Conservation (phyloP, 2,329 filamentous ascomycete genomes). For the Cladophialophora chaetospira region DNA sequence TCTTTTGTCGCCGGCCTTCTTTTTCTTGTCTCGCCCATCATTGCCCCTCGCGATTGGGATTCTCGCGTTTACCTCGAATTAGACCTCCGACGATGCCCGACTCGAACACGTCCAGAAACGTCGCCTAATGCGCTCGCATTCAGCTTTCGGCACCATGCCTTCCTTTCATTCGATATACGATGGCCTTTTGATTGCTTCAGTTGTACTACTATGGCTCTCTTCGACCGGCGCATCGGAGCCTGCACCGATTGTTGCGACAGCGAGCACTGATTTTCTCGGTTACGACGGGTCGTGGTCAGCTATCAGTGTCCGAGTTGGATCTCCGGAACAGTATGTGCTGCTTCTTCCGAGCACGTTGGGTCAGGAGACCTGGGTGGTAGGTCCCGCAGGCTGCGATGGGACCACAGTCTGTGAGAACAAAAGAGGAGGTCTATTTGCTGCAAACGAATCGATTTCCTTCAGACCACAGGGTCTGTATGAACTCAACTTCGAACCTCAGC, state of each 20-base stretch:
- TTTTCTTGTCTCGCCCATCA: not conserved
- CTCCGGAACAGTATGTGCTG: slow-evolving; percentile 37
- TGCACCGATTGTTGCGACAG: slow-evolving; percentile 25
- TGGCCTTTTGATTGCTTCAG: slow-evolving; percentile 3
- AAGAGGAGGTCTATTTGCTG: slow-evolving; percentile 37
- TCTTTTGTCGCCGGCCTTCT: too few relatives aligned
- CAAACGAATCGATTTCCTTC: slow-evolving; percentile 40
- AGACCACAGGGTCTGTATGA: slow-evolving; percentile 34
- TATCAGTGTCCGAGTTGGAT: slow-evolving; percentile 36
- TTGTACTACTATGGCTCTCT: slow-evolving; percentile 1
- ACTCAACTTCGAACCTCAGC: slow-evolving; percentile 30
- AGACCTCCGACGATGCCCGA: slow-evolving; percentile 7
- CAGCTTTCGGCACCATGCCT: not conserved
- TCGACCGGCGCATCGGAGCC: slow-evolving; percentile 7
- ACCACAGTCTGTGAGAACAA: slow-evolving; percentile 33
- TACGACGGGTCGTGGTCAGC: slow-evolving; percentile 38
- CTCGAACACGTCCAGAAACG: not conserved
- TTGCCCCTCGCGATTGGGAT: not conserved
- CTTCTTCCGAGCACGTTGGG: slow-evolving; percentile 37
- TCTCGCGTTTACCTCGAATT: not conserved
- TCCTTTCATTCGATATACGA: not conserved
- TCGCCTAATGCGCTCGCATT: slow-evolving; percentile 15
- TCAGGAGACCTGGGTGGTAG: slow-evolving; percentile 38
- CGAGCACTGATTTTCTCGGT: slow-evolving; percentile 30
- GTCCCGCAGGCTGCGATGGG: slow-evolving; percentile 35